phyloP scores from a whole-genome alignment of 2,329 filamentous ascomycete genomes.

The Aureobasidium sp. region DNA sequence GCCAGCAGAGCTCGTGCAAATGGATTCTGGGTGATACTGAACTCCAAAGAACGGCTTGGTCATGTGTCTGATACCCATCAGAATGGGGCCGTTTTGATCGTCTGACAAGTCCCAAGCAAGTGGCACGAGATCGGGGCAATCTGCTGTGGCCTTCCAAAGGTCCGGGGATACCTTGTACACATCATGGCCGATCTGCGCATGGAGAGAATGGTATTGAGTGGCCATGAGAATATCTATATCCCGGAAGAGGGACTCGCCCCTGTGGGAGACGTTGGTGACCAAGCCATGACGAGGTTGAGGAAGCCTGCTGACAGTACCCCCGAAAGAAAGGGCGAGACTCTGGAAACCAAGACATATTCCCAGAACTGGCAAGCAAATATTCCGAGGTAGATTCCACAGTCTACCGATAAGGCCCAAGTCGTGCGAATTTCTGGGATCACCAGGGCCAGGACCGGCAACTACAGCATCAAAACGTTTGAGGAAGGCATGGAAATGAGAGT shows the following conservation, averaged over 20 bases:
- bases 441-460: conserved; percentile 85
- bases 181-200: conserved; percentile 38
- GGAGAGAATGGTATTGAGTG: conserved; percentile 68
- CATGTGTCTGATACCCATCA: conserved; percentile 71
- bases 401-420: conserved; percentile 77
- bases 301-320: conserved; percentile 59
- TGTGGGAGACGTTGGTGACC: conserved; percentile 60
- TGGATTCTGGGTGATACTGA: conserved; percentile 86
- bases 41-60: conserved; percentile 73
- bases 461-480: conserved; percentile 67
- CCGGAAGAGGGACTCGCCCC: conserved; percentile 57
- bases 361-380: conserved; percentile 64
- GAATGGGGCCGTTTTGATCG: conserved; percentile 46
- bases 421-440: conserved; percentile 61
- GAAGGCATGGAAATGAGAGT: conserved; percentile 39
- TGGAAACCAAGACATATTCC: conserved; percentile 90
- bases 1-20: conserved; percentile 67
- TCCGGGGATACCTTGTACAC: conserved; percentile 30
- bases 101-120: conserved; percentile 44
- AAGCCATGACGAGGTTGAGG: conserved; percentile 75
- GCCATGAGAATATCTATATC: conserved; percentile 55
- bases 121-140: conserved; percentile 35
- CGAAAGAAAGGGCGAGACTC: conserved; percentile 63
- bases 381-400: conserved; percentile 62
- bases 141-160: conserved; percentile 34